Conservation (phyloP, 306 rosid genomes). For the apple (Malus domestica) region ASM211411v1 NC_041795.1:27852501-27853000, state of each 20-base stretch:
- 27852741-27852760: constrained; percentile 84
- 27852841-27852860: constrained; percentile 88
- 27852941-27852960: background rate
- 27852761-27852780: constrained; percentile 82
- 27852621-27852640: constrained; percentile 80
- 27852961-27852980: constrained; percentile 30
- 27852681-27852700: constrained; percentile 91
- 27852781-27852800: constrained; percentile 98
- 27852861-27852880: constrained; percentile 93
- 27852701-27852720: constrained; percentile 85
- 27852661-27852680: constrained; percentile 94
- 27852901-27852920: background rate
- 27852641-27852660: constrained; percentile 68
- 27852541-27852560: background rate
- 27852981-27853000: constrained; percentile 94
- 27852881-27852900: background rate
- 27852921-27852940: background rate
- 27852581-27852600: background rate
- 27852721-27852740: constrained; percentile 89
- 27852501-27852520: constrained; percentile 74
- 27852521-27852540: background rate
- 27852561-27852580: background rate
- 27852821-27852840: constrained; percentile 87
- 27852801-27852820: constrained; percentile 83
- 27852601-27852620: background rate